Evolutionary conservation across 2,329 filamentous ascomycete species (phyloP).

Genomic region (Cladosporium colombiae): DNA sequence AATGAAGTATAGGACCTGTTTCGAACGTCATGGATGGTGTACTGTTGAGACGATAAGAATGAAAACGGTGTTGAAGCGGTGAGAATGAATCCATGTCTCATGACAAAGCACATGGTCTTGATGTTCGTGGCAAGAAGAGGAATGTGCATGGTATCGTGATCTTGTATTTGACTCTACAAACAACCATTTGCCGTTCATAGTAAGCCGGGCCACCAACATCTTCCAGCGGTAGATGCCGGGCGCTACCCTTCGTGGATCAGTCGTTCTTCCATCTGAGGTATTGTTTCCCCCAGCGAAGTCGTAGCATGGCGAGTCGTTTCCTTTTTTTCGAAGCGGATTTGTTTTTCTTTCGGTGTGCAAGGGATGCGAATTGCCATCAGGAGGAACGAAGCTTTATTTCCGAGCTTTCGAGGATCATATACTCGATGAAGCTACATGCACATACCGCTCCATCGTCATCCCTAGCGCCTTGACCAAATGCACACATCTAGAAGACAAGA

Average conservation of each 20-base stretch:
- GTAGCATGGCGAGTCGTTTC: slow-evolving; percentile 9
- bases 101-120: too few species aligned
- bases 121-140: neutral
- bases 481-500: slow-evolving; percentile 80
- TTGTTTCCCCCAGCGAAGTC: neutral
- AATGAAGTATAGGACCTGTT: neutral
- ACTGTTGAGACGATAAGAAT: too few species aligned
- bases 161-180: slow-evolving; percentile 11
- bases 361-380: neutral
- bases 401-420: slow-evolving; percentile 20
- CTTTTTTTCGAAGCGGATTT: neutral
- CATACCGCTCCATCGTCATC: slow-evolving; percentile 21
- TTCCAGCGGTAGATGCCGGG: slow-evolving; percentile 6
- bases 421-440: slow-evolving; percentile 20
- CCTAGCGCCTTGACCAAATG: slow-evolving; percentile 20
- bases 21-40: too few species aligned
- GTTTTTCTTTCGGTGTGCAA: neutral
- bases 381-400: slow-evolving; percentile 21
- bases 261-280: neutral
- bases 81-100: too few species aligned
- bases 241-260: neutral
- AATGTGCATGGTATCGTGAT: slow-evolving; percentile 5
- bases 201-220: neutral
- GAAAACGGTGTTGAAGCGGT: too few species aligned
- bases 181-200: neutral